phyloP scores from a whole-genome alignment of 495 filamentous ascomycete genomes.

The Aspergillus homomorphus region DNA sequence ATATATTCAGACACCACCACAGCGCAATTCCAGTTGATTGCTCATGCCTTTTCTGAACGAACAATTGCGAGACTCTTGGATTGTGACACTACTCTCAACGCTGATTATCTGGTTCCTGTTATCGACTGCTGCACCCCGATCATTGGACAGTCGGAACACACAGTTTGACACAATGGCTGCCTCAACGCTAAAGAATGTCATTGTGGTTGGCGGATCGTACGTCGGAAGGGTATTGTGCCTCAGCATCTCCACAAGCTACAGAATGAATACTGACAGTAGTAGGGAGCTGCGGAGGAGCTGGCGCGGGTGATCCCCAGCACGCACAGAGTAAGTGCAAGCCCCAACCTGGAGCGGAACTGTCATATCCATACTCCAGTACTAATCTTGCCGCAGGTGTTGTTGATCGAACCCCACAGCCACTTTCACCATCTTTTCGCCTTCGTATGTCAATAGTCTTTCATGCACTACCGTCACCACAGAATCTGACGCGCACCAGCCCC shows the following conservation, averaged over 20 bases:
- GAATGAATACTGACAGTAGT: conserved; percentile 9
- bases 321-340: conserved; percentile 24
- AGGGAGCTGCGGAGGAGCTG: conserved; percentile 39
- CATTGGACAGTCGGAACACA: not conserved
- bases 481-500: conserved; percentile 35
- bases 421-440: conserved; percentile 55
- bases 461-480: not conserved
- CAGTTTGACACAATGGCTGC: conserved; percentile 14
- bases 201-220: conserved; percentile 44
- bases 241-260: not conserved
- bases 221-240: conserved; percentile 33
- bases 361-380: not conserved
- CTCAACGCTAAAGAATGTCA: conserved; percentile 33
- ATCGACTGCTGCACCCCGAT: not conserved
- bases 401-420: conserved; percentile 51
- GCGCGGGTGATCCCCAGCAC: conserved; percentile 36
- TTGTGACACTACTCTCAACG: no score
- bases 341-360: not conserved
- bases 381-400: conserved; percentile 35
- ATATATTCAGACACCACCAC: not conserved
- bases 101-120: not conserved
- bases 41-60: not conserved
- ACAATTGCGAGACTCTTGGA: not conserved
- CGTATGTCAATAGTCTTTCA: conserved; percentile 28
- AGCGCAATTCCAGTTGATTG: not conserved